Evolutionary conservation across 345 rosid genomes (phyloP).

Genomic region (Linum usitatissimum): DNA sequence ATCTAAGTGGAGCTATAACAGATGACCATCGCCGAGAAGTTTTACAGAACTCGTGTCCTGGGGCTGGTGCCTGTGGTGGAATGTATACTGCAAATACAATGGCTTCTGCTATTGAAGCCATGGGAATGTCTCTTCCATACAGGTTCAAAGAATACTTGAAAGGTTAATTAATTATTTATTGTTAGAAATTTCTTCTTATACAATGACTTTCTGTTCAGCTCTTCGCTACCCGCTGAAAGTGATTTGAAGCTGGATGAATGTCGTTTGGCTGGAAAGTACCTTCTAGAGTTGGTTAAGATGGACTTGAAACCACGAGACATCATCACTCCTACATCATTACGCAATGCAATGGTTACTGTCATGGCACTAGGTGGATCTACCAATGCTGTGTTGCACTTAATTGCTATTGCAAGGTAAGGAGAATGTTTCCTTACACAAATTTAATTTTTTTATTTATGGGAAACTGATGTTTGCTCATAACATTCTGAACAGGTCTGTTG

Average conservation of each 20-base stretch:
- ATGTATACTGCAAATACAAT: constrained; percentile 99
- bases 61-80: constrained; percentile 99
- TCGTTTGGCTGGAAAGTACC: constrained; percentile 80
- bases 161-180: constrained; percentile 6
- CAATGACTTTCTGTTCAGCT: constrained; percentile 37
- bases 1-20: constrained; percentile 66
- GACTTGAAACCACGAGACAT: constrained; percentile 93
- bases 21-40: constrained; percentile 71
- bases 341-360: constrained; percentile 93
- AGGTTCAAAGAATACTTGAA: constrained; percentile 34
- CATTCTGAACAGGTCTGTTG: constrained; percentile 71
- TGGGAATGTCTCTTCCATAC: constrained; percentile 99
- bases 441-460: not conserved
- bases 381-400: constrained; percentile 90
- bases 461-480: constrained; percentile 13
- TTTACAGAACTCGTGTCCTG: constrained; percentile 78
- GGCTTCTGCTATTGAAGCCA: constrained; percentile 98
- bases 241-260: constrained; percentile 88
- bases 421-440: constrained; percentile 1
- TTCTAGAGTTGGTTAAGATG: constrained; percentile 66
- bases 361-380: constrained; percentile 99
- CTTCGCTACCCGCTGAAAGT: constrained; percentile 95
- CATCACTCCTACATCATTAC: constrained; percentile 68
- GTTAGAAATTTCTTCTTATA: not conserved
- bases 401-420: constrained; percentile 86